Percentiles rank a stretch among this genome's conserved stretches.
Evolutionary conservation across 2,329 filamentous ascomycete species (phyloP).

Genomic region (Diaporthe velutina): DNA sequence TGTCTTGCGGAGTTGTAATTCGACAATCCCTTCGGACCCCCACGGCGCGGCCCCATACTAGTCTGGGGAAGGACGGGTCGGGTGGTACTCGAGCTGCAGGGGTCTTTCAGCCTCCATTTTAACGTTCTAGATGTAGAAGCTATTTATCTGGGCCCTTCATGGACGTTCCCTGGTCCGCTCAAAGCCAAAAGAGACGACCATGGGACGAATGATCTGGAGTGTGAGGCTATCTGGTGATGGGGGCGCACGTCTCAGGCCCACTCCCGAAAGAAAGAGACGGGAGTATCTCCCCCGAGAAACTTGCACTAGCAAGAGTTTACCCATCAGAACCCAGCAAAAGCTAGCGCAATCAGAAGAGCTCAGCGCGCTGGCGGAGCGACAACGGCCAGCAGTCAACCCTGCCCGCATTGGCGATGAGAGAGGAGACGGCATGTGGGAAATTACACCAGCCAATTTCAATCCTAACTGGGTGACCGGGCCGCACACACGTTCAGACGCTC

Average conservation of each 20-base stretch:
- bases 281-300: conserved; percentile 7
- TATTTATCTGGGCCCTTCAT: conserved; percentile 1
- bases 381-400: conserved; percentile 19
- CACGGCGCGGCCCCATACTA: conserved; percentile 28
- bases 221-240: conserved; percentile 7
- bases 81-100: conserved; percentile 29
- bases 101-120: conserved; percentile 33
- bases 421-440: conserved; percentile 17
- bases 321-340: conserved; percentile 13
- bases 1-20: conserved; percentile 29
- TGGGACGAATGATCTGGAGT: not conserved
- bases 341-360: conserved; percentile 10
- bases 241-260: not conserved
- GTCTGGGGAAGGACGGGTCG: conserved; percentile 30
- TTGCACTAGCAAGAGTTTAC: conserved; percentile 16
- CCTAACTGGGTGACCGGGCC: conserved; percentile 7
- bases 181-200: conserved; percentile 12
- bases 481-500: conserved; percentile 15
- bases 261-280: conserved; percentile 11
- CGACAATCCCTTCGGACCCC: conserved; percentile 34
- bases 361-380: not conserved
- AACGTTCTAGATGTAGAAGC: conserved; percentile 6
- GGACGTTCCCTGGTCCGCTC: conserved; percentile 3
- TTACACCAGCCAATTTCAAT: conserved; percentile 3
- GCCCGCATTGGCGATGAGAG: not conserved